phyloP scores from a whole-genome alignment of 768 basidiomycete species.

The Mycena rosella region DNA sequence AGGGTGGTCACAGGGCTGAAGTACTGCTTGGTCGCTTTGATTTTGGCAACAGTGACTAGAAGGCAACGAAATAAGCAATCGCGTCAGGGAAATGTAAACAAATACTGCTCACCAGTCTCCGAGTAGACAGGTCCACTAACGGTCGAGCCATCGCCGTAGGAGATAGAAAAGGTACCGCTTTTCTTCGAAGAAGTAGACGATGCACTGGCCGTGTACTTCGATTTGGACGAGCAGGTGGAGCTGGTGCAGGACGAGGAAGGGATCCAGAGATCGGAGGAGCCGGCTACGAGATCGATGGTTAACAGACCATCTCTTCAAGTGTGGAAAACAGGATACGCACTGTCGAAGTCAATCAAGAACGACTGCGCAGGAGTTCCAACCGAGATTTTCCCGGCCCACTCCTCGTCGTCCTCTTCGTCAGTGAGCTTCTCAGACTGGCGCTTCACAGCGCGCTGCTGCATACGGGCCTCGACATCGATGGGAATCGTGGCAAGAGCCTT shows the following conservation, averaged over 20 bases:
- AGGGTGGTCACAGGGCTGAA: no score
- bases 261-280: constrained; percentile 42
- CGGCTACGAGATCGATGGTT: constrained; percentile 5
- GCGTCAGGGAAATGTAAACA: not conserved
- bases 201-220: constrained; percentile 42
- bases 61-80: not conserved
- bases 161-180: constrained; percentile 50
- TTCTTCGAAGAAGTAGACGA: constrained; percentile 48
- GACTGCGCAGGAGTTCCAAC: constrained; percentile 53
- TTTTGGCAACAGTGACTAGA: no score
- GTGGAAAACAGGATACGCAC: constrained; percentile 34
- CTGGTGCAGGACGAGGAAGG: constrained; percentile 46
- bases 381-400: constrained; percentile 56
- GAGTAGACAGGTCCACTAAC: constrained; percentile 54
- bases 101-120: constrained; percentile 52
- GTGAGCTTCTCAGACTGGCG: constrained; percentile 51
- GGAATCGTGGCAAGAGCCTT: constrained; percentile 42
- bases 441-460: constrained; percentile 36
- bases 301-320: not conserved
- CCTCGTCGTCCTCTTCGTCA: constrained; percentile 50
- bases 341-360: constrained; percentile 59
- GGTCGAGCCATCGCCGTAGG: constrained; percentile 59
- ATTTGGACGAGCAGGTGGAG: constrained; percentile 47
- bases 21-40: no score
- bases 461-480: constrained; percentile 30